Percentiles rank a stretch among this genome's conserved stretches.
phyloP scores from a whole-genome alignment of 176 grass and related monocot species.

The Dendrocalamus sinicus region DNA sequence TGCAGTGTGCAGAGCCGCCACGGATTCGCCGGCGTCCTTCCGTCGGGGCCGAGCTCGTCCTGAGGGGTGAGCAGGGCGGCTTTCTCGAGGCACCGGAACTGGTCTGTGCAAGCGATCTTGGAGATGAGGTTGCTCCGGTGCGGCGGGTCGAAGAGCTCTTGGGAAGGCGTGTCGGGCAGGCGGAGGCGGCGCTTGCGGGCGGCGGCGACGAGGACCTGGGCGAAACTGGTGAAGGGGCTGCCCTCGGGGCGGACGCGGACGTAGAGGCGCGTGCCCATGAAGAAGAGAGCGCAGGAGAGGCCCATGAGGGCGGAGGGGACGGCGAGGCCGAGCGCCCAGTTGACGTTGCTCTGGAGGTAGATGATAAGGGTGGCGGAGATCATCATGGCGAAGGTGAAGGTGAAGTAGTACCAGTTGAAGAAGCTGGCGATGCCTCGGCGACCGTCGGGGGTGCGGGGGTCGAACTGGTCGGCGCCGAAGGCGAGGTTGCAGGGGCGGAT shows the following conservation, averaged over 20 bases:
- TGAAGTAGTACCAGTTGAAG: constrained; percentile 95
- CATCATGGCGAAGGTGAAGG: constrained; percentile 68
- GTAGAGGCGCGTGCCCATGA: constrained; percentile 60
- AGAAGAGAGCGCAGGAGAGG: constrained; percentile 61
- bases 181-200: constrained; percentile 49
- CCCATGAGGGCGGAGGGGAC: constrained; percentile 63
- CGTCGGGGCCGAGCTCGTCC: constrained; percentile 33
- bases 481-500: constrained; percentile 80
- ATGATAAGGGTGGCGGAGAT: constrained; percentile 70
- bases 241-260: constrained; percentile 60
- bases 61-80: constrained; percentile 30
- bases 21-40: constrained; percentile 9
- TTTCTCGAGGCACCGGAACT: constrained; percentile 76
- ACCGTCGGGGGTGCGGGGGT: constrained; percentile 23
- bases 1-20: constrained; percentile 72
- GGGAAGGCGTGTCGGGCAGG: neutral
- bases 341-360: constrained; percentile 77
- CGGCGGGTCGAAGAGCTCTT: constrained; percentile 57
- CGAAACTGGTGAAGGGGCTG: constrained; percentile 70
- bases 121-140: constrained; percentile 62
- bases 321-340: constrained; percentile 66
- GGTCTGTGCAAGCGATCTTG: constrained; percentile 64
- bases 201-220: constrained; percentile 53
- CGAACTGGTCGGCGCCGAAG: constrained; percentile 91
- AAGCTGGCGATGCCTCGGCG: constrained; percentile 51